These are phyloP conservation scores for Peniophora sp. DNA, from an alignment of 1,284 basidiomycete species.

Conservation along the genomic window DNA sequence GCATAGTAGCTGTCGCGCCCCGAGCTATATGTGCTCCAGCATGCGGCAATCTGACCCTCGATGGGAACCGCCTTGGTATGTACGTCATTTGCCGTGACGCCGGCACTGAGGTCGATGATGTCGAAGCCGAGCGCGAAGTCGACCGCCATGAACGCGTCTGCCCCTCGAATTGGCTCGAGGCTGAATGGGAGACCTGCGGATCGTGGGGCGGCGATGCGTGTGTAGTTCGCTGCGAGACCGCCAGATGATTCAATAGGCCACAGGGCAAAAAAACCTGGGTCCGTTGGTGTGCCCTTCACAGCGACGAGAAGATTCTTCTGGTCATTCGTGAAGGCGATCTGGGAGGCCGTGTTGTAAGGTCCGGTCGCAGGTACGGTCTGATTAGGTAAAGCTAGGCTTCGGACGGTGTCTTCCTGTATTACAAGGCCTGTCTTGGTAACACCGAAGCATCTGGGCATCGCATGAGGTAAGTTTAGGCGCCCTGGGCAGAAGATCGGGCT, in stretches of 20 bases:
- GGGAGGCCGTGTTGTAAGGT: conserved; percentile 27
- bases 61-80: conserved; percentile 24
- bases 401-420: conserved; percentile 26
- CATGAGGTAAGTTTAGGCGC: neutral
- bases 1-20: conserved; percentile 36
- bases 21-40: conserved; percentile 33
- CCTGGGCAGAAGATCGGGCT: neutral
- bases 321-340: conserved; percentile 33
- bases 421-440: conserved; percentile 26
- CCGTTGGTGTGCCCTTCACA: conserved; percentile 27
- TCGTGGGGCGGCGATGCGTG: conserved; percentile 19
- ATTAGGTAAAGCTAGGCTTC: conserved; percentile 26
- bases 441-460: conserved; percentile 25
- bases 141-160: conserved; percentile 31
- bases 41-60: conserved; percentile 29
- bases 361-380: conserved; percentile 27
- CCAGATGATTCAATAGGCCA: conserved; percentile 20
- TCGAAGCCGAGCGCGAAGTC: conserved; percentile 34
- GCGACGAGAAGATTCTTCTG: conserved; percentile 29
- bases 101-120: conserved; percentile 26
- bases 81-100: conserved; percentile 2
- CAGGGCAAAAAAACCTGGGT: neutral
- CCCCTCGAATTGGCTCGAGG: conserved; percentile 32
- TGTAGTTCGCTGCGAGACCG: conserved; percentile 23
- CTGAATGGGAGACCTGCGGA: conserved; percentile 34